phyloP scores from a whole-genome alignment of 140 eudicot genomes.

The Senecio squalidus region DNA sequence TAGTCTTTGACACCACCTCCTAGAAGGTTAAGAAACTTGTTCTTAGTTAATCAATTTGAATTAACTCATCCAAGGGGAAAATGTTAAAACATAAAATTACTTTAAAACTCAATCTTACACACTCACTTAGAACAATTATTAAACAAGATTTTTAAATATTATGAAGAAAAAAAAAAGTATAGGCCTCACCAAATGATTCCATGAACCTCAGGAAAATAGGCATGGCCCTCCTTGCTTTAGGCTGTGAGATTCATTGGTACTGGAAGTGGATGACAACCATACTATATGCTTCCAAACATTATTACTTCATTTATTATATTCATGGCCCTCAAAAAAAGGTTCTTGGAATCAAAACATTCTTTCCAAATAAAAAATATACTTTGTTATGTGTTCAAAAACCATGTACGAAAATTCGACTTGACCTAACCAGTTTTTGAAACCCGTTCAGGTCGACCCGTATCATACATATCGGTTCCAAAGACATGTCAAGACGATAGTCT shows the following conservation, averaged over 20 bases:
- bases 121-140: too few species aligned
- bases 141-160: not conserved
- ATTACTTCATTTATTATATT: slow-evolving; percentile 35
- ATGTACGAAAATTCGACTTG: not conserved
- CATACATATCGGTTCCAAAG: not conserved
- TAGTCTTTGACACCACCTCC: too few species aligned
- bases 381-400: slow-evolving; percentile 8
- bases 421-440: not conserved
- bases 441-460: not conserved
- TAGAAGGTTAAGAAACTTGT: too few species aligned
- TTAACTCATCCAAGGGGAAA: too few species aligned
- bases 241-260: slow-evolving; percentile 32
- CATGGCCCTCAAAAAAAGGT: slow-evolving; percentile 30
- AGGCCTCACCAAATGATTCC: slow-evolving; percentile 22
- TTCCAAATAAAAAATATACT: not conserved
- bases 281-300: slow-evolving; percentile 39
- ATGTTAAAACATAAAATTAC: too few species aligned
- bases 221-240: slow-evolving; percentile 39
- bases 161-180: not conserved
- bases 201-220: slow-evolving; percentile 33
- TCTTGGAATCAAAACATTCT: slow-evolving; percentile 38
- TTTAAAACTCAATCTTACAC: too few species aligned
- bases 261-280: slow-evolving; percentile 44
- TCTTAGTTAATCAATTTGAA: too few species aligned
- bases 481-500: not conserved